Evolutionary conservation across 139 green algal species (phyloP).

Genomic region (Chlorella ohadii): DNA sequence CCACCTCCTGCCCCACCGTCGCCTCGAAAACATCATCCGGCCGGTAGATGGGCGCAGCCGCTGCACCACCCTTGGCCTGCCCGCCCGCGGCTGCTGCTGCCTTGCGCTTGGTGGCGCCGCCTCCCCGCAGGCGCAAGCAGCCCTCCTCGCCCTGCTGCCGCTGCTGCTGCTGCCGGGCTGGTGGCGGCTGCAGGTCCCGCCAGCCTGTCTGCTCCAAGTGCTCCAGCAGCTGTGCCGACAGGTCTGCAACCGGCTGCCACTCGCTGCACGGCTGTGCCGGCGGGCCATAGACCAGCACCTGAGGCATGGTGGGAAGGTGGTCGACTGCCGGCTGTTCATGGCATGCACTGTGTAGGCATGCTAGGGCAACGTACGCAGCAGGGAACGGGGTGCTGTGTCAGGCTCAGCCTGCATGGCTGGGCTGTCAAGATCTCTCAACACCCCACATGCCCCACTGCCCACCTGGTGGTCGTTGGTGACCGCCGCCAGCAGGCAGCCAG

Average conservation of each 20-base stretch:
- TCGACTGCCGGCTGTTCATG: too few relatives aligned
- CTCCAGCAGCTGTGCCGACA: slow-evolving; percentile 38
- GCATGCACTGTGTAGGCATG: too few relatives aligned
- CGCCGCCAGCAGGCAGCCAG: slow-evolving; percentile 50
- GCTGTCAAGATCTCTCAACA: too few relatives aligned
- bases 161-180: not conserved
- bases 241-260: slow-evolving; percentile 43
- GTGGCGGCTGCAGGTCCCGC: slow-evolving; percentile 7
- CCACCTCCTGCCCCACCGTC: slow-evolving; percentile 18
- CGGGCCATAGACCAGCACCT: slow-evolving; percentile 56
- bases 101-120: slow-evolving; percentile 7
- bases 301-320: not conserved
- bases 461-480: slow-evolving; percentile 51
- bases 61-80: not conserved
- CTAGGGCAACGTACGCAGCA: too few relatives aligned
- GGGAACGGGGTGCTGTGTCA: too few relatives aligned
- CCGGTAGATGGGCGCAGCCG: not conserved
- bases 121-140: slow-evolving; percentile 19
- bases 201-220: slow-evolving; percentile 31
- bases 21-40: not conserved
- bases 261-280: slow-evolving; percentile 19
- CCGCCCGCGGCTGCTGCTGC: not conserved
- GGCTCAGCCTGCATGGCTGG: too few relatives aligned
- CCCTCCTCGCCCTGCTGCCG: not conserved
- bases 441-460: not conserved